Percentiles rank a stretch among this genome's conserved stretches.
These are phyloP conservation scores for Kwoniella sp. DNA, from an alignment of 768 basidiomycete genomes.

Conservation along the genomic window DNA sequence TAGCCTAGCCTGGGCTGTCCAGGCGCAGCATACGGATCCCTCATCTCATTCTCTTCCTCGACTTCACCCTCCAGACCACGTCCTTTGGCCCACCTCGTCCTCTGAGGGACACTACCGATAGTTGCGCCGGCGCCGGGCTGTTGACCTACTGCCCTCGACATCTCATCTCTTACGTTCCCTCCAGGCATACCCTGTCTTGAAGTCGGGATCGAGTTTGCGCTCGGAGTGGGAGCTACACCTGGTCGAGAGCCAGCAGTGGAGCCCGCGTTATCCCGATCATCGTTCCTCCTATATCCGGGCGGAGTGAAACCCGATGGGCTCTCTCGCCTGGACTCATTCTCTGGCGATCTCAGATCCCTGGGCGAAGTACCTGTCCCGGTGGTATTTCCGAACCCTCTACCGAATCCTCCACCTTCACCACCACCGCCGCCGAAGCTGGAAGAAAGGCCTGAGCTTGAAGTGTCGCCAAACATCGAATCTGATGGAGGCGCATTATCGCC, in stretches of 20 bases:
- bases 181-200: background rate
- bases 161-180: constrained; percentile 16
- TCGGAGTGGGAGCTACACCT: background rate
- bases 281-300: constrained; percentile 2
- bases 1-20: constrained; percentile 34
- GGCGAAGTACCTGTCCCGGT: constrained; percentile 6
- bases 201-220: background rate
- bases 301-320: background rate
- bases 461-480: constrained; percentile 11
- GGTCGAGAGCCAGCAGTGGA: background rate
- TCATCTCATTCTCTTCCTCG: constrained; percentile 41
- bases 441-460: background rate
- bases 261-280: background rate
- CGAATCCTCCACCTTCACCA: background rate
- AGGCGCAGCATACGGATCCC: constrained; percentile 42
- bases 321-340: background rate
- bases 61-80: constrained; percentile 39
- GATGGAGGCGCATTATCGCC: constrained; percentile 14
- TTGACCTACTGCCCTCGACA: constrained; percentile 18
- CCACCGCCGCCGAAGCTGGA: background rate
- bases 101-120: constrained; percentile 1
- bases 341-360: constrained; percentile 13
- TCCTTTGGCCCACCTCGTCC: constrained; percentile 39
- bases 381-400: background rate
- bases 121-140: constrained; percentile 4